These are phyloP conservation scores for Fraxinus greggii DNA, from an alignment of 305 asterid genomes.

Conservation along the genomic window DNA sequence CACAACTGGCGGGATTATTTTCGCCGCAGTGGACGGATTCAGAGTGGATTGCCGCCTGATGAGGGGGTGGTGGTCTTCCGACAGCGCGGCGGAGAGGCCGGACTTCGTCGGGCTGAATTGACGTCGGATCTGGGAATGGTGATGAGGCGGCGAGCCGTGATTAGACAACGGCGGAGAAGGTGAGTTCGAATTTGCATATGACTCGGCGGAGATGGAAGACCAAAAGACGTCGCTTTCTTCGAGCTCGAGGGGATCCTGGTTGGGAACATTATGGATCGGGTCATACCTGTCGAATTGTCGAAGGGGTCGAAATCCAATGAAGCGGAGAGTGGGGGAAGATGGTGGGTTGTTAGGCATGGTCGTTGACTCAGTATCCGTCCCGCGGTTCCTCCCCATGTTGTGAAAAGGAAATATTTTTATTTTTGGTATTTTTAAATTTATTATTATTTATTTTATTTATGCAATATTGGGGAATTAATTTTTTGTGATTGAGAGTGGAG, in stretches of 20 bases:
- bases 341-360: conserved; percentile 21
- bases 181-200: conserved; percentile 26
- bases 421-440: no score
- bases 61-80: conserved; percentile 42
- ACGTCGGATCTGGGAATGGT: conserved; percentile 19
- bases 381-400: conserved; percentile 27
- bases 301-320: conserved; percentile 37
- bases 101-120: conserved; percentile 31
- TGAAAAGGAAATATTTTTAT: background rate
- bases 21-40: conserved; percentile 36
- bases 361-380: conserved; percentile 28
- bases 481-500: background rate
- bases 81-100: conserved; percentile 69
- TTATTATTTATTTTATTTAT: no score
- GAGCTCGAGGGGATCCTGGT: conserved; percentile 49
- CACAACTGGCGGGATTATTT: conserved; percentile 25
- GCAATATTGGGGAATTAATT: background rate
- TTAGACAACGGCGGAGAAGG: conserved; percentile 22
- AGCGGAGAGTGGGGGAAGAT: conserved; percentile 44
- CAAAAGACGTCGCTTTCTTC: conserved; percentile 74
- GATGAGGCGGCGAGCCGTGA: conserved; percentile 1
- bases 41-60: conserved; percentile 49
- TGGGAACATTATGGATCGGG: conserved; percentile 6
- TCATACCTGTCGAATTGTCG: conserved; percentile 26
- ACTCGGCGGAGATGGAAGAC: conserved; percentile 47